phyloP scores from a whole-genome alignment of 2,329 filamentous ascomycete species.

The Rhexocercosporidium sp. region DNA sequence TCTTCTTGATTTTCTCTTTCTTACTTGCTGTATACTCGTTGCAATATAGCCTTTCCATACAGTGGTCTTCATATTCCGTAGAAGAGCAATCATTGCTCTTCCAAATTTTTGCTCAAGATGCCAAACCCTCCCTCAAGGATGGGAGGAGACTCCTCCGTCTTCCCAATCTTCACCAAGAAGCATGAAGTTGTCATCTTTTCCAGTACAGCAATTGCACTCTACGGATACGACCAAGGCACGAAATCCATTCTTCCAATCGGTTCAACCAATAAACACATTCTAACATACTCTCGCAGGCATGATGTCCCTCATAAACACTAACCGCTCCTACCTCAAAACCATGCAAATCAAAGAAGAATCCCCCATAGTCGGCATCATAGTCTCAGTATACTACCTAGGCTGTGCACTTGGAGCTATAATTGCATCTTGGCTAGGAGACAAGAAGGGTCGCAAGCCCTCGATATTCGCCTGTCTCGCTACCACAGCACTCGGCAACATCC shows the following conservation, averaged over 20 bases:
- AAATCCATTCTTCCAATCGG: background rate
- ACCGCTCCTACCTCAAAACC: constrained; percentile 55
- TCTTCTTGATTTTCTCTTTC: background rate
- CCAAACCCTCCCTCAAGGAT: constrained; percentile 40
- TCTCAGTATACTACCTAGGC: constrained; percentile 67
- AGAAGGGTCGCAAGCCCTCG: constrained; percentile 56
- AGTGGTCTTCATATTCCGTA: too few relatives aligned
- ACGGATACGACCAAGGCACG: constrained; percentile 81
- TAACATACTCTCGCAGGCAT: constrained; percentile 49
- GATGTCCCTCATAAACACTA: constrained; percentile 75
- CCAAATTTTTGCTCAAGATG: constrained; percentile 32
- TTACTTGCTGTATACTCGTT: too few relatives aligned
- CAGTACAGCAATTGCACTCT: constrained; percentile 58
- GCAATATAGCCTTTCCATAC: too few relatives aligned
- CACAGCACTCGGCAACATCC: constrained; percentile 59
- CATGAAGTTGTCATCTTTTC: constrained; percentile 46
- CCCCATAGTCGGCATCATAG: constrained; percentile 62
- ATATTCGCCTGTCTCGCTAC: constrained; percentile 61
- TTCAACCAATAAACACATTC: background rate
- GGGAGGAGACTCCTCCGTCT: constrained; percentile 30
- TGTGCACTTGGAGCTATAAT: constrained; percentile 61
- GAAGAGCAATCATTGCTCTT: background rate
- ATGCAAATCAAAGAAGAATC: constrained; percentile 59
- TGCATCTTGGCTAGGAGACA: constrained; percentile 60
- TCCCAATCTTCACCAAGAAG: constrained; percentile 41